Evolutionary conservation across 352 stramenopile species (phyloP).

Genomic region (Globisporangium camurandrum): DNA sequence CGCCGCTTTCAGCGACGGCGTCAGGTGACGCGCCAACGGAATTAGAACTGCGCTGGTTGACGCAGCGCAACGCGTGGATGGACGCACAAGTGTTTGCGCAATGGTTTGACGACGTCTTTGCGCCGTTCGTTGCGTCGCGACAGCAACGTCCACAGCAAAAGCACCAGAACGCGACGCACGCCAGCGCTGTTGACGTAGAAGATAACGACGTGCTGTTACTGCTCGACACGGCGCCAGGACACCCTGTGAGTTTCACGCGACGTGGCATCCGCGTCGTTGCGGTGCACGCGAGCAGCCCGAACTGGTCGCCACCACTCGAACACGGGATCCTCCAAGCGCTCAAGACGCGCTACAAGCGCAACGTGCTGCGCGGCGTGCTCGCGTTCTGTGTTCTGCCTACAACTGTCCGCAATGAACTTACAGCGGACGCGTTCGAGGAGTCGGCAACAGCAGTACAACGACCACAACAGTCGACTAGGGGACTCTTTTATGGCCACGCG

Average conservation of each 20-base stretch:
- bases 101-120: constrained; percentile 13
- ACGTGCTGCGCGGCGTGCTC: constrained; percentile 16
- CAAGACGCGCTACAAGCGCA: constrained; percentile 21
- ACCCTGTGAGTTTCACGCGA: constrained; percentile 9
- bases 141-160: background rate
- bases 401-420: constrained; percentile 5
- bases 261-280: constrained; percentile 8
- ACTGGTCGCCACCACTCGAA: constrained; percentile 16
- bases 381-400: constrained; percentile 10
- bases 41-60: constrained; percentile 10
- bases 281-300: constrained; percentile 3
- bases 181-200: background rate
- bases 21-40: too few species aligned
- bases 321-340: constrained; percentile 15
- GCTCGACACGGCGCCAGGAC: constrained; percentile 14
- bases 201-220: constrained; percentile 6
- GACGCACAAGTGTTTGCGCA: constrained; percentile 10
- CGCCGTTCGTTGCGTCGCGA: background rate
- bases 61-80: constrained; percentile 12
- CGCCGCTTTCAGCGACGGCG: too few species aligned
- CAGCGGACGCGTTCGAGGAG: constrained; percentile 8
- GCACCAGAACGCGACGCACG: too few species aligned
- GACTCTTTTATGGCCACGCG: constrained; percentile 14
- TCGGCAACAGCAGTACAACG: too few species aligned
- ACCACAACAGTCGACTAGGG: too few species aligned